These are phyloP conservation scores for Acorus calamus DNA, from an alignment of 106 monocot genomes.

Conservation along the genomic window DNA sequence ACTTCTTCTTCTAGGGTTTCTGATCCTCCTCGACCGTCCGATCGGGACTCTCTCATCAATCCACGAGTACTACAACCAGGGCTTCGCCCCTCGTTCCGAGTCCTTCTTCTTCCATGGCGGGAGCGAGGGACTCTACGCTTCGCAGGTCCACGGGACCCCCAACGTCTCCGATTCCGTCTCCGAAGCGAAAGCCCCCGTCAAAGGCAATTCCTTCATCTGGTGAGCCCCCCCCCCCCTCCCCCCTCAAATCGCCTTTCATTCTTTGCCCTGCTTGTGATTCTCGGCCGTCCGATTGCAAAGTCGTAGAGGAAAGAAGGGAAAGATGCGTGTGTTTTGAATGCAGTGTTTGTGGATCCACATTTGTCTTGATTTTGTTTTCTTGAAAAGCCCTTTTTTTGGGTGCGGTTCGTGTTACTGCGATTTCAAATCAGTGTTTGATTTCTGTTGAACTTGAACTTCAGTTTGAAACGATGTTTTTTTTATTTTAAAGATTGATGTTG, in stretches of 20 bases:
- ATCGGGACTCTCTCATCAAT: constrained; percentile 38
- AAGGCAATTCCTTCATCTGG: constrained; percentile 55
- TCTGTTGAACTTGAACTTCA: too few species aligned
- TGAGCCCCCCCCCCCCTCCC: constrained; percentile 12
- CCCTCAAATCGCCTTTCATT: neutral
- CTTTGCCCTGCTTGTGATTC: neutral
- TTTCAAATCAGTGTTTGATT: too few species aligned
- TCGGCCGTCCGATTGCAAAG: neutral
- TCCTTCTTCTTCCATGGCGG: constrained; percentile 99
- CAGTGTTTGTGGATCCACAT: too few species aligned
- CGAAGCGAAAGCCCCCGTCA: constrained; percentile 22
- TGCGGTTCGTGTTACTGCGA: too few species aligned
- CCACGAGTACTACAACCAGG: constrained; percentile 61
- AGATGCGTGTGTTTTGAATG: too few species aligned
- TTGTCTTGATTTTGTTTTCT: too few species aligned
- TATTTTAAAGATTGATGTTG: too few species aligned
- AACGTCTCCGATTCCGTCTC: too few species aligned
- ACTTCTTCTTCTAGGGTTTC: constrained; percentile 24
- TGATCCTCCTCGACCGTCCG: constrained; percentile 17
- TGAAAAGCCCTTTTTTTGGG: too few species aligned
- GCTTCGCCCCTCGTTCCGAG: constrained; percentile 64
- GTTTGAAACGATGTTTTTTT: too few species aligned
- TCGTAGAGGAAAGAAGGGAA: neutral
- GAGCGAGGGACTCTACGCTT: constrained; percentile 88
- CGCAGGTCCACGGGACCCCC: constrained; percentile 21